phyloP scores from a whole-genome alignment of 306 rosid species.

The Rubus parviflorus region DNA sequence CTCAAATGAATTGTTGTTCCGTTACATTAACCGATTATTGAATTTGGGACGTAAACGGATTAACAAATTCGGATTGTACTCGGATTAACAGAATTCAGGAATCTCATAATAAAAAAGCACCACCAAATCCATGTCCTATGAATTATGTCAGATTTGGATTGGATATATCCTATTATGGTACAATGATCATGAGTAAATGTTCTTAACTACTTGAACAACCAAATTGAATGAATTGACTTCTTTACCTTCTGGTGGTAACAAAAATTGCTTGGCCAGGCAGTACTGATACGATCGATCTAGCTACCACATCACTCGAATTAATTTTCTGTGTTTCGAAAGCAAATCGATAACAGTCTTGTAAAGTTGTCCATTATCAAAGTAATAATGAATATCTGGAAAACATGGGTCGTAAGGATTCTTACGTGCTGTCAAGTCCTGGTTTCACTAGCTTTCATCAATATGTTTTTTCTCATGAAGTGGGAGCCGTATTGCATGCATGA shows the following conservation, averaged over 20 bases:
- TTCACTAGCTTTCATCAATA: constrained; percentile 1
- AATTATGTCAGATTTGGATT: too few species aligned
- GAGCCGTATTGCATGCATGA: constrained; percentile 17
- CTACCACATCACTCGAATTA: background rate
- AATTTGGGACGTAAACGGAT: too few species aligned
- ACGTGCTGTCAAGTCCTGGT: constrained; percentile 1
- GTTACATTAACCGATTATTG: too few species aligned
- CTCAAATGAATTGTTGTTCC: too few species aligned
- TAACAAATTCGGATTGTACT: too few species aligned
- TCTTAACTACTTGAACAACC: too few species aligned
- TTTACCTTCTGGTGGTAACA: background rate
- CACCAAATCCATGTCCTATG: too few species aligned
- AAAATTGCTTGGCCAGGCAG: background rate
- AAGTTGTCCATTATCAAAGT: constrained; percentile 14
- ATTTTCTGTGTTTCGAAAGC: background rate
- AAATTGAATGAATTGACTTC: background rate
- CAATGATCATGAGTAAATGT: too few species aligned
- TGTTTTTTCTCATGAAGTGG: constrained; percentile 6
- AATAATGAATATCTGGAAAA: constrained; percentile 19
- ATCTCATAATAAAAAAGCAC: too few species aligned
- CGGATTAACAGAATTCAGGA: too few species aligned
- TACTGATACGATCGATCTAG: background rate
- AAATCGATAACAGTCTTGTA: background rate
- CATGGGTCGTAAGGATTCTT: constrained; percentile 10
- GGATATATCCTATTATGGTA: too few species aligned